Evolutionary conservation across 1,284 basidiomycete genomes (phyloP), one percentile per base, ranked within the genome.

Genomic region (Acaromyces ingoldii): DNA sequence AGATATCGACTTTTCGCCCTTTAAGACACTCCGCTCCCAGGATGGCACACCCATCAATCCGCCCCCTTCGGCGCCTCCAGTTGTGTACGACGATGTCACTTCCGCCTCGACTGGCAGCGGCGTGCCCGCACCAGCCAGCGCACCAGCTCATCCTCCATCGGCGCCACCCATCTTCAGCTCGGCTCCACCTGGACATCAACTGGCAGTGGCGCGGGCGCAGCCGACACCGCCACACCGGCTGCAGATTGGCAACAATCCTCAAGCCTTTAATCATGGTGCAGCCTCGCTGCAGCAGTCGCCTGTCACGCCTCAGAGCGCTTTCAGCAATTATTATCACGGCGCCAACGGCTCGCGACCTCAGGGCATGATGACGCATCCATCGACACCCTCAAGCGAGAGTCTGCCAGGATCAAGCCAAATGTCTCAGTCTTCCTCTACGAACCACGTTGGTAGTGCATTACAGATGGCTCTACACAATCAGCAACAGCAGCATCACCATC

Each of bases 11-110:
- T 26, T 29, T 7, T 30, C 43, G 25, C 54, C 54, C 2, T 42
- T 52, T 26, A 56, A 56, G 43, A 52, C 54, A 21, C 43, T 58
- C 26, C 48, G 56, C 6, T 41, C 44, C 3, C 36, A 58, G 22
- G 36, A 54, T 22, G 48, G 48, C 13, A 51, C 47, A 33, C 56
- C 56, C 2, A 31, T 58, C 40, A 36, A 58, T 24, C 41, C 55
- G 15, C 55, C 55, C 13, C 51, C 55, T 9, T 57, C 55, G n/a
- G 55, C 55, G 9, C 55, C 55, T 19, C 55, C 55, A 4, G 38
- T 30, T 17, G 22, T 53, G 48, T 24, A 31, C n/a, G 19, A 34
- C 17, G 7, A 45, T 36, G 34, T 29, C 37, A 6, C 28, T 43
- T 13, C 28, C 15, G 3, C 29, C 42, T 6, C 13, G 42, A 24